Evolutionary conservation across 2,329 filamentous ascomycete genomes (phyloP), one percentile per base, ranked within the genome.

Genomic region (Teratosphaeria nubilosa): DNA sequence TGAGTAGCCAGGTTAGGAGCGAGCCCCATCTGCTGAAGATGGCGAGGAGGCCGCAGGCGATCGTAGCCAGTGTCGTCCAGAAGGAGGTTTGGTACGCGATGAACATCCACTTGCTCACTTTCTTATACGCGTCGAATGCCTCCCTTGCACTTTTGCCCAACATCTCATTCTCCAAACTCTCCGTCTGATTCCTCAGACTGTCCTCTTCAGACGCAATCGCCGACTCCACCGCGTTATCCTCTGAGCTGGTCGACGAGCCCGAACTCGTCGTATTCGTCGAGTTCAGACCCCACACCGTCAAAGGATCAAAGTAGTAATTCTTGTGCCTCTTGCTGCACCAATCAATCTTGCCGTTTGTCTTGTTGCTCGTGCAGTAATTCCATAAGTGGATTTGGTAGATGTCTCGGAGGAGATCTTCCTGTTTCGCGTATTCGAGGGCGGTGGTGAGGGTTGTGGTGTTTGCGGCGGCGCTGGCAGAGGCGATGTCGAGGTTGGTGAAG

Each of bases 21-120:
- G 88, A 91, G 55, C 92, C 85, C 76, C 83, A 85, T 63, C 90
- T 84, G 61, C 86, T 90, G 82, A 86, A 95, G 73, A 88, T 87
- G 62, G 91, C 87, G 62, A 92, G 86, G 69, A 95, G 77, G 61
- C 91, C 91, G 53, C 95, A 76, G 51, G 94, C 62, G 59, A 96
- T 80, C 73, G 91, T 88, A 27, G 85, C 74, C 50, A 78, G 81
- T 6, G 92, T 88, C 20, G 84, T 78, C 62, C 86, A 74, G 66
- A 91, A 80, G 55, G 89, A 86, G 62, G 90, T 80, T 65, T 90
- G 79, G 73, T 91, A 96, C 62, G 86, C 85, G 60, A 92, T 80
- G 74, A 91, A 85, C 73, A 92, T 91, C 87, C 88, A 95, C 70
- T 86, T 87, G 59, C 84, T 82, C 34, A 91, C 84, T 56, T 80